These are phyloP conservation scores for Cynara cardunculus DNA, from an alignment of 129 eudicot genomes.

Conservation along the genomic window DNA sequence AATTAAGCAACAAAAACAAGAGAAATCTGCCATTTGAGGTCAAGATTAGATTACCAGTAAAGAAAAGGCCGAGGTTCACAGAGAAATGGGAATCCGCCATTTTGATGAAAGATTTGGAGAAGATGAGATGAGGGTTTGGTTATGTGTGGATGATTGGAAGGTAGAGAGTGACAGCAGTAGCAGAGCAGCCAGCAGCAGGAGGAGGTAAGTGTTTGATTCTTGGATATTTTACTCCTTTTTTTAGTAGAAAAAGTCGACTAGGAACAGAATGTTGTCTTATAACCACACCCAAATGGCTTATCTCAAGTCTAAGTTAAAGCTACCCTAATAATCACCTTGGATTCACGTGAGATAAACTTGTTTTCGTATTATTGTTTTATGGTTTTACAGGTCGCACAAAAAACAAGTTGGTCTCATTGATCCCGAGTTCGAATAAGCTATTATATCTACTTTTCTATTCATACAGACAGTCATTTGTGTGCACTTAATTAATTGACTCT, in stretches of 20 bases:
- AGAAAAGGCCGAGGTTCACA: neutral
- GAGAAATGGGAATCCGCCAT: neutral
- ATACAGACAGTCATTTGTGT: too few species aligned
- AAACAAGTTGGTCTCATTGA: too few species aligned
- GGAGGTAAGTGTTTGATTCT: constrained; percentile 21
- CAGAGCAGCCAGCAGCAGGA: constrained; percentile 1
- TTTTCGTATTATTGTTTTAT: too few species aligned
- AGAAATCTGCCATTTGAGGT: neutral
- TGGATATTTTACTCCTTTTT: constrained; percentile 3
- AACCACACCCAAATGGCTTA: constrained; percentile 7
- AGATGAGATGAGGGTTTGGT: constrained; percentile 1
- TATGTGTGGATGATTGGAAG: constrained; percentile 3
- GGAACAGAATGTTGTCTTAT: neutral
- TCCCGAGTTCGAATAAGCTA: too few species aligned
- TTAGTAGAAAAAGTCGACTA: neutral
- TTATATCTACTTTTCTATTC: too few species aligned
- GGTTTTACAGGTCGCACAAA: too few species aligned
- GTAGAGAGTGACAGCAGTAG: constrained; percentile 1
- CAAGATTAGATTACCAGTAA: constrained; percentile 7
- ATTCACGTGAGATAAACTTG: too few species aligned
- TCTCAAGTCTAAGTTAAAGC: too few species aligned
- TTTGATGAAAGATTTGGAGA: neutral
- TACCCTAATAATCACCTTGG: too few species aligned
- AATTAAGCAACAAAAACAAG: neutral
- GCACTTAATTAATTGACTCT: neutral